Evolutionary conservation across 2,329 filamentous ascomycete genomes (phyloP), one percentile per base, ranked within the genome.

Genomic region (Penicillium vulpinum): DNA sequence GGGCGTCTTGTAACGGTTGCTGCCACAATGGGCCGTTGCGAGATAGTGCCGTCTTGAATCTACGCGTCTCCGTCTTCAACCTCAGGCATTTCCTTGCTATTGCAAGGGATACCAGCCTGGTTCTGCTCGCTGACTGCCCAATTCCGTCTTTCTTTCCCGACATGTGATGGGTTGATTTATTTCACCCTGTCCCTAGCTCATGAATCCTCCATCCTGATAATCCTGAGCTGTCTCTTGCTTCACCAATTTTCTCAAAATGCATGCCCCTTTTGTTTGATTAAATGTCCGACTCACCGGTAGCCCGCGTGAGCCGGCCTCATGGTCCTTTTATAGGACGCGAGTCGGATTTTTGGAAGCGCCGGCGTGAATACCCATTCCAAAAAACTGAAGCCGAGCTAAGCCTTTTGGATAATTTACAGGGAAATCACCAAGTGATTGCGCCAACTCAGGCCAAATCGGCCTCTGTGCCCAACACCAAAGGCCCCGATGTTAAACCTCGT

Each of bases 401-500:
- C 38, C 70, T 74, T 62, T 62, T 70, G 59, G 47, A 65, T 54
- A 57, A 61, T 54, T 57, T 75, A 66, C 73, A 77, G 74, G 67
- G 64, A 59, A 55, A 62, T 11, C 71, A 62, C 24, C 62, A 67
- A 52, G 53, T 62, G 41, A 61, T 51, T 44, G 66, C 67, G 56
- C 64, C 67, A 39, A 62, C 54, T 26, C 67, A 67, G 50, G 60
- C 66, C 43, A 71, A 66, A 56, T 54, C 64, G 36, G 64, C 65
- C 21, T 64, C 70, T 54, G 61, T 67, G 38, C 62, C 69, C 39
- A 67, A 66, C 54, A 68, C 63, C 63, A 83, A 81, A 61, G 74
- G 79, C 41, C 79, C 79, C 56, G 81, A 85, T 82, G 76, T 82
- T 51, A 95, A 94, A 74, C 94, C 94, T 33, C 86, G 92, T 66